These are phyloP conservation scores for Fusarium coffeatum DNA, from an alignment of 2,329 filamentous ascomycete species.

Conservation along the genomic window DNA sequence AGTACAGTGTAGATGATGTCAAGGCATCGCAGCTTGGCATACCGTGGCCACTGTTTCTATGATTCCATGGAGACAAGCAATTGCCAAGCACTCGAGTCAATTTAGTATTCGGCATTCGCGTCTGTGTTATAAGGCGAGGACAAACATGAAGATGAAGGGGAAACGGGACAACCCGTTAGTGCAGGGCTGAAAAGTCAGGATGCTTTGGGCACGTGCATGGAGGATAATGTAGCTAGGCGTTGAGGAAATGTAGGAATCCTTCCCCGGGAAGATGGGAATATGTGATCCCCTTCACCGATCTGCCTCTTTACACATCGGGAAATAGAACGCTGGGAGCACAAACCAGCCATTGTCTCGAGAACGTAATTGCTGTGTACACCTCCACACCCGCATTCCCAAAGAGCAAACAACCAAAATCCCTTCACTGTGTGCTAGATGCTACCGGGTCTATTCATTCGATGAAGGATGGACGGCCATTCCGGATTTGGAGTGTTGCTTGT, in stretches of 20 bases:
- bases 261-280: background rate
- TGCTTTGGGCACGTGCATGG: conserved; percentile 16
- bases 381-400: background rate
- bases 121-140: conserved; percentile 17
- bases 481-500: conserved; percentile 12
- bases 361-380: background rate
- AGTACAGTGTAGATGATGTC: background rate
- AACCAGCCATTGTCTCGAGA: conserved; percentile 15
- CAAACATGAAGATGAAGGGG: conserved; percentile 23
- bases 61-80: background rate
- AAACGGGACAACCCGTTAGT: conserved; percentile 5
- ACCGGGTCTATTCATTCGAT: conserved; percentile 5
- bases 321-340: background rate
- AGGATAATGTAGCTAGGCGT: conserved; percentile 2
- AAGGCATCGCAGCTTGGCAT: background rate
- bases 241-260: background rate
- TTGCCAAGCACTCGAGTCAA: background rate
- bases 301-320: conserved; percentile 1
- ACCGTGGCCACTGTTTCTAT: background rate
- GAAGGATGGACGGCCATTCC: conserved; percentile 6
- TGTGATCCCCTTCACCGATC: background rate
- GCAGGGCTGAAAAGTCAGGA: conserved; percentile 30
- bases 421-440: conserved; percentile 5
- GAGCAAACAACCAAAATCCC: conserved; percentile 8
- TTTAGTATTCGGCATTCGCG: conserved; percentile 25